Evolutionary conservation across 257 asterid genomes (phyloP).

Genomic region (Fraxinus excelsior): DNA sequence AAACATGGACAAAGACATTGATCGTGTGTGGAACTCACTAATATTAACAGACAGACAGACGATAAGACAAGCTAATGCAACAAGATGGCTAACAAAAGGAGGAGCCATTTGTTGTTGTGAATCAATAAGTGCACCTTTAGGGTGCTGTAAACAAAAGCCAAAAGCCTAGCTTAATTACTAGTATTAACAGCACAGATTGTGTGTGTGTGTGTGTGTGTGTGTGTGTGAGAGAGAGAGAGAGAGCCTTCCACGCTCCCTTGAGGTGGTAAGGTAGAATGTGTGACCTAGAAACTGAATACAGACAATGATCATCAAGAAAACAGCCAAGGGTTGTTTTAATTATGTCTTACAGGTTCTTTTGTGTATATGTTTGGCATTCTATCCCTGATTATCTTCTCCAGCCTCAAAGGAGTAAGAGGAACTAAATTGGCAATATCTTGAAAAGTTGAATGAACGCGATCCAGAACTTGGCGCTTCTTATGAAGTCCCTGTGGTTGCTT

Average conservation of each 20-base stretch:
- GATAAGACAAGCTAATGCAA: neutral
- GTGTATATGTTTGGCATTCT: conserved; percentile 58
- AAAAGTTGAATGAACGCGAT: conserved; percentile 76
- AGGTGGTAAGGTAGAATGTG: neutral
- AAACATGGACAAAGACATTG: neutral
- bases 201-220: neutral
- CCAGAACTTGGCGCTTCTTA: conserved; percentile 49
- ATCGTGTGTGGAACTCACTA: neutral
- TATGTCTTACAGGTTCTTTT: conserved; percentile 31
- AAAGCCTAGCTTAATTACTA: conserved; percentile 1
- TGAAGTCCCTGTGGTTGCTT: conserved; percentile 35
- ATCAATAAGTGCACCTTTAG: neutral
- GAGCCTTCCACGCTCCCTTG: neutral
- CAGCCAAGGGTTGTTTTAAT: neutral
- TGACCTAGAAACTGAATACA: neutral
- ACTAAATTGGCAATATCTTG: conserved; percentile 61
- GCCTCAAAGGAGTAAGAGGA: conserved; percentile 79
- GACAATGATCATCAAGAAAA: conserved; percentile 3
- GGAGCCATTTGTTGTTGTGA: neutral
- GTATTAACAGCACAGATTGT: neutral
- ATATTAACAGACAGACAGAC: neutral
- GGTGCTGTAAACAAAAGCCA: neutral
- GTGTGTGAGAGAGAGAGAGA: neutral
- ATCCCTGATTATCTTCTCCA: conserved; percentile 60
- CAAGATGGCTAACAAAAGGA: neutral